Conservation (phyloP, 306 rosid species). For the Vigna unguiculata region DNA sequence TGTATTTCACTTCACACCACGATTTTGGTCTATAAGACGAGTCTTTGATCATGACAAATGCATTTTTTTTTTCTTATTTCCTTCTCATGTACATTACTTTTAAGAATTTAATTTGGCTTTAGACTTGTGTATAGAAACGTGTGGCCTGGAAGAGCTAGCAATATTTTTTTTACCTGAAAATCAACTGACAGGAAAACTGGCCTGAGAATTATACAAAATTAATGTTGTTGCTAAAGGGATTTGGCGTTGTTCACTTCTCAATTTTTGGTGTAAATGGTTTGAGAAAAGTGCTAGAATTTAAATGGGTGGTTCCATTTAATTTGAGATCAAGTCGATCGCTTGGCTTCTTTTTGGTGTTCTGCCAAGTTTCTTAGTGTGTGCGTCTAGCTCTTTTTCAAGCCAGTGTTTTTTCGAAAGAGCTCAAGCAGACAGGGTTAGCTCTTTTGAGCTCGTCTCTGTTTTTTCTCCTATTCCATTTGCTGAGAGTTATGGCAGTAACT, state of each 20-base stretch:
- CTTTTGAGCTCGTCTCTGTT: neutral
- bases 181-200: neutral
- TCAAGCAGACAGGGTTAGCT: neutral
- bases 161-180: constrained; percentile 16
- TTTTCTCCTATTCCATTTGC: neutral
- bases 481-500: neutral
- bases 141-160: neutral
- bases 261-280: neutral
- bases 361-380: neutral
- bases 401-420: no score
- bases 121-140: neutral
- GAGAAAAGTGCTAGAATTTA: neutral
- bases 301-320: neutral
- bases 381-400: no score
- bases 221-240: neutral
- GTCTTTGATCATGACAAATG: constrained; percentile 30
- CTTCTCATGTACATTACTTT: neutral
- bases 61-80: constrained; percentile 12
- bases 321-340: neutral
- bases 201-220: neutral
- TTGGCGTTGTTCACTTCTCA: neutral
- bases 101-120: constrained; percentile 9
- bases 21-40: neutral
- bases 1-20: neutral
- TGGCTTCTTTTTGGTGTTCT: neutral